Conservation (phyloP, 306 rosid species). For the Prunus dulcis region DNA sequence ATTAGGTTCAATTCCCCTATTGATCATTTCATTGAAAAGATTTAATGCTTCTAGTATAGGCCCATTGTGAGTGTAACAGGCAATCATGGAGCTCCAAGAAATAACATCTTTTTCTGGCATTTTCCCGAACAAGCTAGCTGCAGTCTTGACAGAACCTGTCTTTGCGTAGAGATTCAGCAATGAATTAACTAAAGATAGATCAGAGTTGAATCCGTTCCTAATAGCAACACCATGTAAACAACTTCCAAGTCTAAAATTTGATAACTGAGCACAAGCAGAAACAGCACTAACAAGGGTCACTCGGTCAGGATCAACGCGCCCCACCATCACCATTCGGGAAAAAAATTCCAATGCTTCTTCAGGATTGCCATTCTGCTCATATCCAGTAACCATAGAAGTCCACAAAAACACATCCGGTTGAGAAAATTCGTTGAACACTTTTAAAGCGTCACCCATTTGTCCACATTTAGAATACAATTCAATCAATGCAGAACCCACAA, state of each 20-base stretch:
- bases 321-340: conserved; percentile 43
- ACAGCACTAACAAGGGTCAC: conserved; percentile 70
- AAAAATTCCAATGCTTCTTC: conserved; percentile 55
- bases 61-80: conserved; percentile 67
- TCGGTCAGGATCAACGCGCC: conserved; percentile 38
- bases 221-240: conserved; percentile 57
- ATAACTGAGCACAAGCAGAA: conserved; percentile 64
- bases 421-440: conserved; percentile 50
- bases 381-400: conserved; percentile 66
- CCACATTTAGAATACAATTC: conserved; percentile 69
- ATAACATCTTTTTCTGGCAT: conserved; percentile 59
- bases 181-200: conserved; percentile 54
- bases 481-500: conserved; percentile 67
- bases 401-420: conserved; percentile 66
- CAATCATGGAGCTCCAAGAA: conserved; percentile 86
- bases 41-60: conserved; percentile 43
- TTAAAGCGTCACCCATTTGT: conserved; percentile 47
- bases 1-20: conserved; percentile 49
- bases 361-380: conserved; percentile 56
- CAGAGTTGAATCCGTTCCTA: conserved; percentile 41
- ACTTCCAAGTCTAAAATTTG: conserved; percentile 51
- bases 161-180: conserved; percentile 61
- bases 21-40: conserved; percentile 60
- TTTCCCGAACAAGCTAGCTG: conserved; percentile 49
- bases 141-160: conserved; percentile 45